Conservation (phyloP, 345 rosid species). For the Limnanthes douglasii region DNA sequence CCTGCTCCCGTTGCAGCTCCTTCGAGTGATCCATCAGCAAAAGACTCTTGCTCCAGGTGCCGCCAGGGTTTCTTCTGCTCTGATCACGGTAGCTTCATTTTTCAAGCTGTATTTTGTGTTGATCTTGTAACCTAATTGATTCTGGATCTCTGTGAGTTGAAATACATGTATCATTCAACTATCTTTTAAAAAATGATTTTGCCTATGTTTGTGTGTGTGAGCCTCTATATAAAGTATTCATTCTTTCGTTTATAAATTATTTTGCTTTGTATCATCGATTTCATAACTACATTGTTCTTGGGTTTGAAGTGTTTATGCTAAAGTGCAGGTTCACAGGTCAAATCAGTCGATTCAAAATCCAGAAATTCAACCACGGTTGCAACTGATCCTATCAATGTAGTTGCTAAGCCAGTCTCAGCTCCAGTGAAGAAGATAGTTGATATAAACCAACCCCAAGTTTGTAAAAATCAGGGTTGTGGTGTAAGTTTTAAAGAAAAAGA, state of each 20-base stretch:
- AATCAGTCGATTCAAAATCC: conserved; percentile 12
- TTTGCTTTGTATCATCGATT: too few relatives aligned
- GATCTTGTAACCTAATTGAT: too few relatives aligned
- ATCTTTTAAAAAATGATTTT: too few relatives aligned
- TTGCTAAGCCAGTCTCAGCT: conserved; percentile 12
- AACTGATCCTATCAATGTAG: conserved; percentile 17
- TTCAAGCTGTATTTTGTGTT: too few relatives aligned
- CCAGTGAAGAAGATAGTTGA: conserved; percentile 35
- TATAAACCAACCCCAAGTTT: conserved; percentile 61
- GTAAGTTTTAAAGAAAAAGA: conserved; percentile 73
- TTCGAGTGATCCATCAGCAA: conserved; percentile 20
- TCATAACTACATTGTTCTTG: too few relatives aligned
- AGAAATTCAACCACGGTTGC: conserved; percentile 7
- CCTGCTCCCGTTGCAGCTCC: conserved; percentile 21
- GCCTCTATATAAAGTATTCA: too few relatives aligned
- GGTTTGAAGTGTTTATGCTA: too few relatives aligned
- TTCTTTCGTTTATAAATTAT: too few relatives aligned
- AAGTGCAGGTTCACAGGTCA: conserved; percentile 53
- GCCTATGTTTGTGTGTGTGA: too few relatives aligned
- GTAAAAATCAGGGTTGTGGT: conserved; percentile 82
- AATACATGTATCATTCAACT: too few relatives aligned
- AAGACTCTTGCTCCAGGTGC: conserved; percentile 72
- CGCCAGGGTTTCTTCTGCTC: conserved; percentile 96
- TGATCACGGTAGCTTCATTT: conserved; percentile 50
- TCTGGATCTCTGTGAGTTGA: too few relatives aligned